Percentiles rank a stretch among this genome's conserved stretches.
Conservation (phyloP, 257 asterid species). For the Fraxinus pennsylvanica region DNA sequence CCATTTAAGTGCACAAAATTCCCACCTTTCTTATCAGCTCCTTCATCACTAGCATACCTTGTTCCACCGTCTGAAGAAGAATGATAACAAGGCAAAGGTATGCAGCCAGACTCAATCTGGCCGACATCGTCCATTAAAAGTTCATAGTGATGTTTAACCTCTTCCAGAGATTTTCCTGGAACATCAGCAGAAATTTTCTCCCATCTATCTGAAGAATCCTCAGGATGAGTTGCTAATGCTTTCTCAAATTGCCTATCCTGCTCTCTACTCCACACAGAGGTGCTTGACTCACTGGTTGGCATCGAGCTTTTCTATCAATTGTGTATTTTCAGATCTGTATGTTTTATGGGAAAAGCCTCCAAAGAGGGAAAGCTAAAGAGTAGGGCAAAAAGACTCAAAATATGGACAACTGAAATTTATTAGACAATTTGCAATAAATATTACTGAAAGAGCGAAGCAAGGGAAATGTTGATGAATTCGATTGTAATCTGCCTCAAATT, state of each 20-base stretch:
- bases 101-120: conserved; percentile 69
- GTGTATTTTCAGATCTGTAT: conserved; percentile 34
- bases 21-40: conserved; percentile 47
- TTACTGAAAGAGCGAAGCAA: conserved; percentile 29
- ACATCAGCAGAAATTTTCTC: conserved; percentile 79
- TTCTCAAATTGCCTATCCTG: conserved; percentile 76
- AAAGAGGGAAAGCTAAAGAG: not conserved
- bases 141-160: conserved; percentile 72
- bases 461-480: conserved; percentile 35
- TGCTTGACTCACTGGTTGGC: conserved; percentile 60
- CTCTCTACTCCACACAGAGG: conserved; percentile 78
- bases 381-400: conserved; percentile 27
- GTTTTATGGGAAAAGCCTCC: not conserved
- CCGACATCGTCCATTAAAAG: conserved; percentile 68
- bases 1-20: conserved; percentile 38
- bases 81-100: conserved; percentile 64
- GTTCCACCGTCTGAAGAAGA: conserved; percentile 57
- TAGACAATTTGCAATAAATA: conserved; percentile 30
- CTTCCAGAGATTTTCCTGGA: conserved; percentile 71
- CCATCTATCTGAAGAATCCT: conserved; percentile 69
- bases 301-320: conserved; percentile 47
- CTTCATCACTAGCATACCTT: conserved; percentile 58
- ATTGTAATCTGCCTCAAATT: conserved; percentile 38
- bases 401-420: conserved; percentile 22
- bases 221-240: conserved; percentile 70